Evolutionary conservation across 805 yeast genomes (phyloP), one percentile per base, ranked within the genome.

Genomic region (Citeromyces nyonsensis): DNA sequence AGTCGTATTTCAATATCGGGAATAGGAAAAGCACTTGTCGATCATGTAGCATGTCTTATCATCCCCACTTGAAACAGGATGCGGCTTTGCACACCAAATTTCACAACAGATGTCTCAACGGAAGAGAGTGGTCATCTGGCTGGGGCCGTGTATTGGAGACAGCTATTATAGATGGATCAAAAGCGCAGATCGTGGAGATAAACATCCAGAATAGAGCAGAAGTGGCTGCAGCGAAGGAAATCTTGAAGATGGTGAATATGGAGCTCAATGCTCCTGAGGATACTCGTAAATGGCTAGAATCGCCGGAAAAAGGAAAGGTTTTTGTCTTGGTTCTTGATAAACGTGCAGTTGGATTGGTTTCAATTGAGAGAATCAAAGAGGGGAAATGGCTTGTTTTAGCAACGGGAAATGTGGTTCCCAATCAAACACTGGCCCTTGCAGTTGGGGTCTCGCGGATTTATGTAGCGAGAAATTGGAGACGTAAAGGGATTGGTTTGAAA

Each of bases 381-480:
- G 69, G 77, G 0, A 49, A 64, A 25, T 77, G 86, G 86, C 68
- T 75, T 70, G 52, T 73, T 0, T 47, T 59, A 33, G 64, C 62
- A 3, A 61, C 68, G 3, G 74, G 72, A 3, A 41, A 49, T 26
- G 47, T 64, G 0, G 76, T 76, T 0, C 69, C 70, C 3, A 46
- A 57, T 5, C 66, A 60, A 32, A 41, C 44, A 3, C 55, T 73
- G 20, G 41, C 40, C 0, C 45, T 56, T 10, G 38, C 57, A 14
- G 54, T 69, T 9, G 75, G 75, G 0, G 60, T 67, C 3, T 65
- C 70, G 12, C 44, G 75, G 24, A 58, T 68, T 5, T 66, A 64
- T 51, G 69, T 66, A 1, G 54, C 61, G 25, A 47, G 46, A 27
- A 47, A 52, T 4, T 56, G 52, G 52, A 53, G 85, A 43, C 46